Evolutionary conservation across 140 eudicot species (phyloP), one percentile per base, ranked within the genome.

Genomic region (Bidens hawaiensis): DNA sequence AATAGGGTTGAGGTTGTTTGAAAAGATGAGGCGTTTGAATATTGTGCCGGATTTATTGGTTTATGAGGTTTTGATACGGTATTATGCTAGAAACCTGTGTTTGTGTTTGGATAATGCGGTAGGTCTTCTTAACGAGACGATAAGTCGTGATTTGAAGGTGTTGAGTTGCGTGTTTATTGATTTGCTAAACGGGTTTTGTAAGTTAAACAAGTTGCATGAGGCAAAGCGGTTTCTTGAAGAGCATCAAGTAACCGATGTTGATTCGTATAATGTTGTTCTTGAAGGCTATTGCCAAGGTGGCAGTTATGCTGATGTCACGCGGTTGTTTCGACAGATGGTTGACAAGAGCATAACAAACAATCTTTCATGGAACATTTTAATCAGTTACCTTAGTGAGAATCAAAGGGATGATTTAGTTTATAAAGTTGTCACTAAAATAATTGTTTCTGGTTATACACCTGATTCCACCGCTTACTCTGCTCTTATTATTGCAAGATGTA

Each of bases 401-500:
- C 64, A 13, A 28, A 46, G 47, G 26, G 51, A 46, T 21, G 72
- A 76, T 34, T 48, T 56, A 49, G 80, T 82, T 64, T n/a, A 57
- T 61, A 75, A 86, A 64, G 30, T 68, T 69, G 81, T 89, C 0
- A 10, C 81, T 62, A 80, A 75, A 78, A 83, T 89, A 95, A 64
- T 89, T 23, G 75, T 76, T 67, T 82, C 79, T 26, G 78, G 84
- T 36, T 64, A 55, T 73, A 23, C 23, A 47, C 95, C 84, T 3
- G 78, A 83, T 41, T 73, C 76, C 55, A 42, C 64, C 59, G 82
- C 89, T 34, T 89, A 82, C 71, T 81, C 89, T 68, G 83, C 97
- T 63, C 81, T 89, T 36, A 69, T 85, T 38, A 27, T 76, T 34
- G 95, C 75, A 2, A 78, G 81, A 63, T 89, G 97, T 76, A 78